phyloP scores from a whole-genome alignment of 805 yeast genomes.

The Maudiozyma bulderi region DNA sequence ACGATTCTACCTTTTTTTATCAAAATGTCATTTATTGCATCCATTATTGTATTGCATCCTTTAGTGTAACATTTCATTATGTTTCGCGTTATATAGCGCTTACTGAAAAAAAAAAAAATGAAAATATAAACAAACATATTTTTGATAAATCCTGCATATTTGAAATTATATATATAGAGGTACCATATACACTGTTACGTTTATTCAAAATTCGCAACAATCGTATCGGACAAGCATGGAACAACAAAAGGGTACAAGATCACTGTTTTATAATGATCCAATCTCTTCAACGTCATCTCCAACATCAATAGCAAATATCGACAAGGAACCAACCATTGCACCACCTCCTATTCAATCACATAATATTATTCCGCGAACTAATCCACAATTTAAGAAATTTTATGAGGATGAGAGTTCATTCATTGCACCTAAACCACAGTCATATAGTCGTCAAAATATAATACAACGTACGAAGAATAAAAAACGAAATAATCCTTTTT shows the following conservation, averaged over 20 bases:
- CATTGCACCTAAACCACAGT: neutral
- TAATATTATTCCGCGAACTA: neutral
- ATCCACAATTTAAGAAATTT: neutral
- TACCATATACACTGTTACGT: too few species aligned
- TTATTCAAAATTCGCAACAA: too few species aligned
- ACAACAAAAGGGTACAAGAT: neutral
- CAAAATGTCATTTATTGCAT: neutral
- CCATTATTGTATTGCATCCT: neutral
- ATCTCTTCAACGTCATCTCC: neutral
- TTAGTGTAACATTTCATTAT: too few species aligned
- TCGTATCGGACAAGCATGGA: neutral
- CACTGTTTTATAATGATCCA: constrained; percentile 1
- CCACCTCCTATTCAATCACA: neutral
- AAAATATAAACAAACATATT: too few species aligned
- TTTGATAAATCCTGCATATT: too few species aligned
- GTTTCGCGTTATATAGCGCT: too few species aligned
- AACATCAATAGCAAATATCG: neutral
- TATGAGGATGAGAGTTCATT: neutral
- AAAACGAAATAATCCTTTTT: neutral
- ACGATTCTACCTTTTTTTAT: neutral
- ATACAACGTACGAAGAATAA: neutral
- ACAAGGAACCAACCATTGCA: neutral
- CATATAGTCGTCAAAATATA: too few species aligned
- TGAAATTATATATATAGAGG: too few species aligned
- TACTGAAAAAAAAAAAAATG: too few species aligned